phyloP scores from a whole-genome alignment of 768 basidiomycete species.

The Rhodotorula kratochvilovae region DNA sequence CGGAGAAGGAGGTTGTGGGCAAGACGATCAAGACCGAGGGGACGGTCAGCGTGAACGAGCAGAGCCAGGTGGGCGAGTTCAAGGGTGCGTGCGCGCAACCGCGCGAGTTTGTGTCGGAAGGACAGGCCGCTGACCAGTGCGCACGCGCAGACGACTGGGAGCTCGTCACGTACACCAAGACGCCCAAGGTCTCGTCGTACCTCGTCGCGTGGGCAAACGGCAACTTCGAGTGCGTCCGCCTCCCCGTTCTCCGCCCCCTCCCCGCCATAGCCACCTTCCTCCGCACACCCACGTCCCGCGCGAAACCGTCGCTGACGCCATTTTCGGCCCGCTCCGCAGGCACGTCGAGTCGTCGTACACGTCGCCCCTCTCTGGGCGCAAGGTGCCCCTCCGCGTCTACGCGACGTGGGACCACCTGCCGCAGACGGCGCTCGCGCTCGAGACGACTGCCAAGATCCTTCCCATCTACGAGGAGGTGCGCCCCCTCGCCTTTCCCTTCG shows the following conservation, averaged over 20 bases:
- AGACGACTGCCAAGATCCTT: constrained; percentile 73
- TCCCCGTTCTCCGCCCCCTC: too few relatives aligned
- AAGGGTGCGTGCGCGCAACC: constrained; percentile 5
- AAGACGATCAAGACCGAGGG: constrained; percentile 46
- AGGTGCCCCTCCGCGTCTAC: constrained; percentile 78
- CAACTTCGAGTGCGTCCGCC: constrained; percentile 54
- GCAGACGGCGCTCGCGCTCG: constrained; percentile 78
- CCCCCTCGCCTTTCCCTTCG: constrained; percentile 80
- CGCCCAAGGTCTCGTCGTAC: constrained; percentile 58
- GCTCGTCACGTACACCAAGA: constrained; percentile 71
- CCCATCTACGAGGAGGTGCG: constrained; percentile 91
- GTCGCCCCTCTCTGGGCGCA: constrained; percentile 73
- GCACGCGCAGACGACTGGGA: constrained; percentile 59
- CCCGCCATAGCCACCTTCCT: too few relatives aligned
- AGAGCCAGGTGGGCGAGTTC: constrained; percentile 39
- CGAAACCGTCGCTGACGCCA: too few relatives aligned
- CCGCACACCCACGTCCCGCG: too few relatives aligned
- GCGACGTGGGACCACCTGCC: constrained; percentile 74
- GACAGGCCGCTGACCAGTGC: background rate
- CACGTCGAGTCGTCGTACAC: constrained; percentile 68
- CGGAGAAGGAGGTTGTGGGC: constrained; percentile 46
- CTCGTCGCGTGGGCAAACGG: constrained; percentile 66
- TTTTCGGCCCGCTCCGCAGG: background rate
- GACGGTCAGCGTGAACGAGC: background rate
- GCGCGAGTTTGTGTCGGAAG: background rate